Evolutionary conservation across 1,139 yeast species (phyloP).

Genomic region (Arxiozyma telluris): DNA sequence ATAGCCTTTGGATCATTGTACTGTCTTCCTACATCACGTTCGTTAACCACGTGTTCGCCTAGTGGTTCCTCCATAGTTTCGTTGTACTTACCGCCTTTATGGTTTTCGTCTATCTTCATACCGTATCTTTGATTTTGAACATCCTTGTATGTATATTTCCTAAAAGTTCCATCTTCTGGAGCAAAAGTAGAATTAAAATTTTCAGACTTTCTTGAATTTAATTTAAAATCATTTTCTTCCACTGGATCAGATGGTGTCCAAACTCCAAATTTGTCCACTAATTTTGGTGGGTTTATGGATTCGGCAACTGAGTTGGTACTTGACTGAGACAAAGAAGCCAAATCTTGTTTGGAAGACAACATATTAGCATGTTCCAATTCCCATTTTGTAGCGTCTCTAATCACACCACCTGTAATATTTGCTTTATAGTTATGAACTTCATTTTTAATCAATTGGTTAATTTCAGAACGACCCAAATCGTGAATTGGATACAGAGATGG

Average conservation of each 20-base stretch:
- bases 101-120: constrained; percentile 5
- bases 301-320: constrained; percentile 1
- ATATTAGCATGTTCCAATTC: constrained; percentile 31
- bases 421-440: constrained; percentile 30
- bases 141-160: constrained; percentile 20
- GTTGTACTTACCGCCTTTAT: not conserved
- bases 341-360: constrained; percentile 11
- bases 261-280: not conserved
- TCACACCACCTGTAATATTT: constrained; percentile 14
- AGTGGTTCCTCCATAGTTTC: not conserved
- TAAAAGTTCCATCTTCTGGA: constrained; percentile 21
- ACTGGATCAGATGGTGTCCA: not conserved
- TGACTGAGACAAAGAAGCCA: not conserved
- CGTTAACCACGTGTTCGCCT: constrained; percentile 8
- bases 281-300: not conserved
- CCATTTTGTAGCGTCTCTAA: constrained; percentile 29
- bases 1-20: constrained; percentile 21
- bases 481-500: constrained; percentile 36
- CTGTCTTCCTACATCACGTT: constrained; percentile 23
- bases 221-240: not conserved
- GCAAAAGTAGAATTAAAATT: constrained; percentile 16
- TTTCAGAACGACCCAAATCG: constrained; percentile 58
- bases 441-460: constrained; percentile 42
- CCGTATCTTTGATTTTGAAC: constrained; percentile 6
- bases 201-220: not conserved